A percentile compares a stretch with the other conserved stretches of the same genome.
These are phyloP conservation scores for Starmerella geochares DNA, from an alignment of 805 yeast species.

Conservation along the genomic window DNA sequence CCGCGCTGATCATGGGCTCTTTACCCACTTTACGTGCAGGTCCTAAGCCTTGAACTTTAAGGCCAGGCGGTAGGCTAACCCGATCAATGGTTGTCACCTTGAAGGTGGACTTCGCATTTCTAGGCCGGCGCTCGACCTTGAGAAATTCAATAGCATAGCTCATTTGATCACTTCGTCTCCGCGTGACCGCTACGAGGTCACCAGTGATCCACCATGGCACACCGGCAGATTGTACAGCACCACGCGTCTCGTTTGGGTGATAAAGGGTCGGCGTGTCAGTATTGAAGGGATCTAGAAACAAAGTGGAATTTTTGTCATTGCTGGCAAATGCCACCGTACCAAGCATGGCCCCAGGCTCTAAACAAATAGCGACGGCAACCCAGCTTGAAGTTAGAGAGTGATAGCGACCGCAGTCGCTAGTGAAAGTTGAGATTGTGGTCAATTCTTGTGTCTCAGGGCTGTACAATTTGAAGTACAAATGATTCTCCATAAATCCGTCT, in stretches of 20 bases:
- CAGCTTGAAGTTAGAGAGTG: not conserved
- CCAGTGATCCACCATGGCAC: not conserved
- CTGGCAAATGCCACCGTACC: not conserved
- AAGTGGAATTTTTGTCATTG: not conserved
- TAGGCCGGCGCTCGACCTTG: not conserved
- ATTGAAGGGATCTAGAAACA: not conserved
- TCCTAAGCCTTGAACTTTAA: not conserved
- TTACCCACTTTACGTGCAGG: no score
- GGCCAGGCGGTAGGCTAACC: not conserved
- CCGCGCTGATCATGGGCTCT: not conserved
- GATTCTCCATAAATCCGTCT: not conserved
- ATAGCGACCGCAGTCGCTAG: not conserved
- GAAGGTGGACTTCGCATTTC: not conserved
- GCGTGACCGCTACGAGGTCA: not conserved
- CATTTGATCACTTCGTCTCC: not conserved
- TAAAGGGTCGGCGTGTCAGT: not conserved
- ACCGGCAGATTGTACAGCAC: not conserved
- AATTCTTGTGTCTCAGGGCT: not conserved
- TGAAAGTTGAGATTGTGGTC: not conserved
- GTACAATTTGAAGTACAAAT: not conserved
- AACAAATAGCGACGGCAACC: not conserved
- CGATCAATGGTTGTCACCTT: not conserved
- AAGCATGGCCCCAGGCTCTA: not conserved
- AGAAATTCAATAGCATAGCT: not conserved
- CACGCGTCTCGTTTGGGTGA: not conserved